phyloP scores from a whole-genome alignment of 768 basidiomycete species.

The Pleurotus eryngii region DNA sequence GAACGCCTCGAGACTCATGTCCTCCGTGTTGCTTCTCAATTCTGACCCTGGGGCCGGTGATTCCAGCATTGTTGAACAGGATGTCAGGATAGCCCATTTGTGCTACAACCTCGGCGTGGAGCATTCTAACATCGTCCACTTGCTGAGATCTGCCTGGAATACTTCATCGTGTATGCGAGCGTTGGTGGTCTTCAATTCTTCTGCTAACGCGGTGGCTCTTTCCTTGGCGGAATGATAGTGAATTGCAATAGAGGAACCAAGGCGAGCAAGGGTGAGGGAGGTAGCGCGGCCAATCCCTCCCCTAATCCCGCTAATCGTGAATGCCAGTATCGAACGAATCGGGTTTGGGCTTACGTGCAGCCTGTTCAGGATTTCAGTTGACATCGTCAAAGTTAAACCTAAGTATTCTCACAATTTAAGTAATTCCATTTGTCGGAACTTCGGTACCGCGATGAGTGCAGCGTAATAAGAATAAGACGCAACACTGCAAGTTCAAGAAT shows the following conservation, averaged over 20 bases:
- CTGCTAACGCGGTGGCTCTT: constrained; percentile 36
- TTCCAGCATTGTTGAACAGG: constrained; percentile 50
- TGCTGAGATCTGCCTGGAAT: constrained; percentile 46
- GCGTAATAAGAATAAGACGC: too few relatives aligned
- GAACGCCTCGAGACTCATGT: constrained; percentile 40
- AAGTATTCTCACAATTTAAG: too few relatives aligned
- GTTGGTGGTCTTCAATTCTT: constrained; percentile 27
- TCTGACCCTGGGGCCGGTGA: constrained; percentile 25
- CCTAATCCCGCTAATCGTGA: constrained; percentile 19
- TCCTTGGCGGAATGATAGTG: constrained; percentile 41
- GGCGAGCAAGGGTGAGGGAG: constrained; percentile 40
- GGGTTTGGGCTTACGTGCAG: neutral
- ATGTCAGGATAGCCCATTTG: constrained; percentile 47
- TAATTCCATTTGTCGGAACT: too few relatives aligned
- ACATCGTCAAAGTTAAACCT: neutral
- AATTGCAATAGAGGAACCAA: constrained; percentile 45
- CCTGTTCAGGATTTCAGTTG: neutral
- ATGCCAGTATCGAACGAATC: too few relatives aligned
- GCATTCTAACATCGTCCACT: constrained; percentile 37
- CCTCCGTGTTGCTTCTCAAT: constrained; percentile 45
- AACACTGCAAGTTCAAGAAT: too few relatives aligned
- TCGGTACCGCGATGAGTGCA: too few relatives aligned
- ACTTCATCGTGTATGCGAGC: constrained; percentile 31
- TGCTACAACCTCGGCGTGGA: constrained; percentile 42
- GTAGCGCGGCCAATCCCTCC: constrained; percentile 54